Base-by-base conservation (phyloP, 148 eudicot species). In the Beta vulgaris region DNA sequence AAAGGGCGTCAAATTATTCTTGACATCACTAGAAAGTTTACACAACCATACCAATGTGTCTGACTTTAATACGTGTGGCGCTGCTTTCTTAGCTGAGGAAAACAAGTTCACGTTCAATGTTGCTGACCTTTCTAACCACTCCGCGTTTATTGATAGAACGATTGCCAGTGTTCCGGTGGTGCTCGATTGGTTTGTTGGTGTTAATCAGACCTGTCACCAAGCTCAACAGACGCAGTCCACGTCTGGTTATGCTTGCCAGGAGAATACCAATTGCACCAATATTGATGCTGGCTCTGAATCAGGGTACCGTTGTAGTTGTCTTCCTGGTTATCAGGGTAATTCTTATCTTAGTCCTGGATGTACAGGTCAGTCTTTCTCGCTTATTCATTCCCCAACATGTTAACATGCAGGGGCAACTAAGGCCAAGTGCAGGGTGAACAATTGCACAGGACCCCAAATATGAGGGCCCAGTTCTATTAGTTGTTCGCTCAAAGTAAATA, bases 41-140 rank as follows among this genome's bases (percentile, higher is more conserved):
- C 6, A 0, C 0, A 83, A 83, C n/a, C 88, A 85, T 63, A 78
- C 82, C 0, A 0, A 7, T 0, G 75, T 87, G 0, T 71, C 44
- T 48, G 69, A 78, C 0, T 87, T 82, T 53, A 57, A 84, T 48
- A 87, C 84, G 25, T 87, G 90, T 34, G 72, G 82, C 31, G 79
- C 71, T 35, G 79, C 89, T 6, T 90, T 90, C 62, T 3, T 88
- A n/a, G 91, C 86, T 0, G 88, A 83, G 11, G 29, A 44, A 15
- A 75, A 43, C 0, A 4, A 72, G 6, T 83, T 86, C 62, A 78
- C 12, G 9, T 88, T 88, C 31, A 64, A 67, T 2, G 81, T 81
- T 9, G 71, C 75, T 4, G 94, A 90, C 54, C 59, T 90, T 14
- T 5, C 37, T 0, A 90, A 85, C 51, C 77, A n/a, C n/a, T n/a